A percentile compares a stretch with the other conserved stretches of the same genome.
phyloP scores from a whole-genome alignment of 2,329 filamentous ascomycete species.

The Colletotrichum simmondsii region DNA sequence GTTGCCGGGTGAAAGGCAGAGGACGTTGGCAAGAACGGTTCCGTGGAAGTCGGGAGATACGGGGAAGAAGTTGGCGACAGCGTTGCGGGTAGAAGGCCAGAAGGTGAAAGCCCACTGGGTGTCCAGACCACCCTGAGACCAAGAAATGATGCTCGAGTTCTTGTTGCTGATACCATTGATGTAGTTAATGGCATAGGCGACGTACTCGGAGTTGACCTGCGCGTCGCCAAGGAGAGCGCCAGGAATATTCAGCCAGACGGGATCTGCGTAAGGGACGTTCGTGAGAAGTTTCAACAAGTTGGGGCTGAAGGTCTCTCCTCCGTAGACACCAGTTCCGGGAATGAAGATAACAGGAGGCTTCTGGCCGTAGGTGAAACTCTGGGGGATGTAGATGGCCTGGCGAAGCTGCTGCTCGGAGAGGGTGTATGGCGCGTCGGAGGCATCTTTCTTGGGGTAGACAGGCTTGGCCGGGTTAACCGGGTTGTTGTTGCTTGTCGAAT shows the following conservation, averaged over 20 bases:
- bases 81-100: slow-evolving; percentile 60
- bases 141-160: slow-evolving; percentile 58
- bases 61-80: slow-evolving; percentile 61
- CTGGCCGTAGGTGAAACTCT: slow-evolving; percentile 56
- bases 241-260: slow-evolving; percentile 67
- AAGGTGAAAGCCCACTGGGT: slow-evolving; percentile 69
- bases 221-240: slow-evolving; percentile 56
- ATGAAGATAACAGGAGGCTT: slow-evolving; percentile 62
- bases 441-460: slow-evolving; percentile 49
- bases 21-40: slow-evolving; percentile 35
- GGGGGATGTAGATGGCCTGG: slow-evolving; percentile 63
- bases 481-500: slow-evolving; percentile 21
- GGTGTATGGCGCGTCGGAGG: slow-evolving; percentile 59
- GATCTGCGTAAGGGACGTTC: slow-evolving; percentile 54
- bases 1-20: slow-evolving; percentile 20
- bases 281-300: slow-evolving; percentile 62
- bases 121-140: slow-evolving; percentile 66
- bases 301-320: slow-evolving; percentile 53
- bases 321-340: slow-evolving; percentile 62
- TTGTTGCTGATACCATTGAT: slow-evolving; percentile 52
- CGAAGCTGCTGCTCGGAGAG: slow-evolving; percentile 57
- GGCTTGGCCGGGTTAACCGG: slow-evolving; percentile 14
- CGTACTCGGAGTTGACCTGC: slow-evolving; percentile 64
- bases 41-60: slow-evolving; percentile 61
- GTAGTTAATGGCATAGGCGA: slow-evolving; percentile 69